These are phyloP conservation scores for Dactylellina sp. DNA, from an alignment of 2,329 filamentous ascomycete species.

Conservation along the genomic window DNA sequence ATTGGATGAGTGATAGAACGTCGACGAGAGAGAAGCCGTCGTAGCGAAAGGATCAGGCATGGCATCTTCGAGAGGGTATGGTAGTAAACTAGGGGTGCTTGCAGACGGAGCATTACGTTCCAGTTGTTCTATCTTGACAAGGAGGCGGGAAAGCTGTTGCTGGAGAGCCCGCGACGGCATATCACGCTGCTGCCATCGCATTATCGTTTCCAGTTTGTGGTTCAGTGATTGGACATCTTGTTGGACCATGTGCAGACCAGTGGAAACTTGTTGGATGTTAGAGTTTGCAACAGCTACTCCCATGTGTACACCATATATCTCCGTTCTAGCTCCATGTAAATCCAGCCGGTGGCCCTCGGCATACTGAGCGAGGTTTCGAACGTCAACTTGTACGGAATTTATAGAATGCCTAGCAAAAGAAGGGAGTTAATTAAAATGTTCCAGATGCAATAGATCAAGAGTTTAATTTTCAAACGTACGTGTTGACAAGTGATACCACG, in stretches of 20 bases:
- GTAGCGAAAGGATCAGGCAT: conserved; percentile 41
- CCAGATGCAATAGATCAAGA: background rate
- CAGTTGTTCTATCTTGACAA: conserved; percentile 45
- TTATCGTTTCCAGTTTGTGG: conserved; percentile 49
- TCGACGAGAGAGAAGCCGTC: conserved; percentile 1
- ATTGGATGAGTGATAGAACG: conserved; percentile 28
- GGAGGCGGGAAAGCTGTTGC: conserved; percentile 41
- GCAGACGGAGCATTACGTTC: conserved; percentile 26
- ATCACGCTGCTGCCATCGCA: conserved; percentile 53
- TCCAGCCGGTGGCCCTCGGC: conserved; percentile 44
- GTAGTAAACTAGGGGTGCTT: conserved; percentile 11
- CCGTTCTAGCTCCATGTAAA: conserved; percentile 30
- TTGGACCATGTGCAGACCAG: conserved; percentile 36
- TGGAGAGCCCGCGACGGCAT: conserved; percentile 37
- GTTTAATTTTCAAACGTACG: conserved; percentile 32
- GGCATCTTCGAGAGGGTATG: conserved; percentile 39
- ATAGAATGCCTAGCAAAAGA: conserved; percentile 29
- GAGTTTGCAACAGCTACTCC: conserved; percentile 36
- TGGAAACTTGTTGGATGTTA: conserved; percentile 33
- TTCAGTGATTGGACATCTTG: conserved; percentile 45
- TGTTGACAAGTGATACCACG: conserved; percentile 54
- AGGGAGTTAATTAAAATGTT: background rate
- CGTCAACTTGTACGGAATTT: conserved; percentile 33
- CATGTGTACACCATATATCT: conserved; percentile 45
- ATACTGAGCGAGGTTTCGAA: conserved; percentile 33